Percentiles rank a stretch among this genome's conserved stretches.
Conservation (phyloP, 805 yeast genomes). For the Diddensiella santjacobensis region DNA sequence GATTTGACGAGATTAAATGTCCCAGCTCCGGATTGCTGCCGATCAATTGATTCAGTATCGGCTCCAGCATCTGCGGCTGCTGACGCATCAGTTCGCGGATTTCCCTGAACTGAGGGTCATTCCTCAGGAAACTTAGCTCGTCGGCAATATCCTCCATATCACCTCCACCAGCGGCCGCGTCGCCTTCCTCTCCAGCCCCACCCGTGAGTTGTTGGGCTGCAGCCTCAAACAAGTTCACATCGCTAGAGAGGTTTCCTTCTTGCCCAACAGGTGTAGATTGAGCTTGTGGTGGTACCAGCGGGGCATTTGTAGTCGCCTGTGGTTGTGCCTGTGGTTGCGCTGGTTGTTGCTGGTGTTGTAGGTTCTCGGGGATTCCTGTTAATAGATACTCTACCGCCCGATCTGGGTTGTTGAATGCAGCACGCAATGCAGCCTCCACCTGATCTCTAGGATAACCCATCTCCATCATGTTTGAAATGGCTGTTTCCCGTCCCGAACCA, state of each 20-base stretch:
- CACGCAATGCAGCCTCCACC: conserved; percentile 86
- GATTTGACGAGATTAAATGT: conserved; percentile 56
- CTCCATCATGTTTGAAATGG: conserved; percentile 79
- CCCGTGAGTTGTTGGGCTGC: conserved; percentile 29
- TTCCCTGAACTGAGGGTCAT: conserved; percentile 43
- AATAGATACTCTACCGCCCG: conserved; percentile 94
- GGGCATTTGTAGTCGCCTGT: conserved; percentile 25
- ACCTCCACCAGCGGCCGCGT: conserved; percentile 30
- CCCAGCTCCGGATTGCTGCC: conserved; percentile 82
- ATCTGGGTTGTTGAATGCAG: conserved; percentile 96
- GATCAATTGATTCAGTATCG: conserved; percentile 76
- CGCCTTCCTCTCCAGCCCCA: conserved; percentile 43
- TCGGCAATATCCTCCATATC: conserved; percentile 36
- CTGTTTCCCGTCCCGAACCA: conserved; percentile 74
- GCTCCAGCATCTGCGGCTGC: conserved; percentile 85
- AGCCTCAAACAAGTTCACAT: conserved; percentile 40
- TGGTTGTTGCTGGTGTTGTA: conserved; percentile 35
- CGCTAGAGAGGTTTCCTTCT: conserved; percentile 26
- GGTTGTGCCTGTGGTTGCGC: conserved; percentile 29
- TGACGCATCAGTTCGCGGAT: conserved; percentile 75
- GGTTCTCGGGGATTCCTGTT: conserved; percentile 78
- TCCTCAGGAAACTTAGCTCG: conserved; percentile 37
- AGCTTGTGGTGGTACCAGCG: conserved; percentile 7
- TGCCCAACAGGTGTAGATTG: not conserved
- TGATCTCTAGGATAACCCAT: conserved; percentile 92